Base-by-base conservation (phyloP, 352 stramenopile species). In the Nothophytophthora sp. region DNA sequence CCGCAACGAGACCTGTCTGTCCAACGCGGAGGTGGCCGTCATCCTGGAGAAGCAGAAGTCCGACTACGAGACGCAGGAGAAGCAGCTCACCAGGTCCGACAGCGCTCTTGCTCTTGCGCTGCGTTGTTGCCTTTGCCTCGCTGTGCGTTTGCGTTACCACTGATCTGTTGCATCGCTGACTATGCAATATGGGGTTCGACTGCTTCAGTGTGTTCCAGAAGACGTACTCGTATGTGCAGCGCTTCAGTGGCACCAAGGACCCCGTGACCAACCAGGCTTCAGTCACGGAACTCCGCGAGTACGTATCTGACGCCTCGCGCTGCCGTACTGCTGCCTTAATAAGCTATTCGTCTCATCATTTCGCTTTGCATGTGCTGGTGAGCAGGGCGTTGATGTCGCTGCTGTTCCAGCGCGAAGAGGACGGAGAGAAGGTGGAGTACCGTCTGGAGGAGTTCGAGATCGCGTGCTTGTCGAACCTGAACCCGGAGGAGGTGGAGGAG, bases 41-140 rank as follows among this genome's bases (percentile, higher is more conserved):
- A 94, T 96, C 47, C 69, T 96, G 28, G 85, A 96, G 63, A 95
- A 96, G 77, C 86, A 94, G 35, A 95, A 95, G 63, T 80, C 73
- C 27, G 82, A 96, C 64, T 96, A 95, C 69, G 87, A 96, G 68
- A 92, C 85, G 63, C 84, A 95, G 59, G 86, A 95, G 70, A 95
- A 95, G 63, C 81, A 91, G 68, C 74, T 95, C 49, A 95, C 86
- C 16, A 81, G 73, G 77, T 93, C 34, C 52, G 74, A 55, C 22
- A 12, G n/a, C n/a, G n/a, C n/a, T n/a, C n/a, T n/a, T n/a, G n/a
- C n/a, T n/a, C n/a, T n/a, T n/a, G n/a, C n/a, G n/a, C n/a, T n/a
- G n/a, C n/a, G n/a, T n/a, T n/a, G n/a, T n/a, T n/a, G n/a, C n/a
- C n/a, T n/a, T n/a, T n/a, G n/a, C n/a, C n/a, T n/a, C n/a, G n/a